These are phyloP conservation scores for Cicer chorassanicum DNA, from an alignment of 306 rosid species.

Conservation along the genomic window DNA sequence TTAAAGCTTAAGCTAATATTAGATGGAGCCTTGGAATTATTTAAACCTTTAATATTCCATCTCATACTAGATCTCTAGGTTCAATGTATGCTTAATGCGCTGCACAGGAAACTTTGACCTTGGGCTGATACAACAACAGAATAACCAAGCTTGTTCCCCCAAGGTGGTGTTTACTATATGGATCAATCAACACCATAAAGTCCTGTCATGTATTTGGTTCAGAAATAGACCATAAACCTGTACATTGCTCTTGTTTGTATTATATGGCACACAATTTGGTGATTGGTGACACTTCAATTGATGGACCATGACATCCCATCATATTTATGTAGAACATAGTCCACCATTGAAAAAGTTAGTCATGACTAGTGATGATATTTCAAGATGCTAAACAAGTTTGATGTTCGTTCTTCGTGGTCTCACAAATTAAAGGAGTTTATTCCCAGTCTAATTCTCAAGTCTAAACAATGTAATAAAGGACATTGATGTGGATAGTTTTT, in stretches of 20 bases:
- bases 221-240: background rate
- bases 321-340: background rate
- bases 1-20: conserved; percentile 20
- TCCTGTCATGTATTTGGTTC: background rate
- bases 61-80: background rate
- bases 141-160: background rate
- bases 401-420: background rate
- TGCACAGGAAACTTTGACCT: background rate
- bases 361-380: background rate
- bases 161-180: background rate
- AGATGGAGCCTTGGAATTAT: background rate
- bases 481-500: conserved; percentile 8
- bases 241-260: background rate
- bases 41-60: background rate
- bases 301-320: background rate
- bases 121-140: background rate
- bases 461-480: background rate
- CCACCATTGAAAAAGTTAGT: conserved; percentile 2
- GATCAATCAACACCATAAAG: background rate
- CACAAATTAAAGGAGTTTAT: background rate
- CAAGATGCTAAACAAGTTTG: background rate
- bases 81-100: background rate
- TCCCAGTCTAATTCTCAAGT: background rate
- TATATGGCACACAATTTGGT: background rate
- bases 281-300: background rate